Base-by-base conservation (phyloP, 2,329 filamentous ascomycete genomes). In the Rhinocladiella similis region DNA sequence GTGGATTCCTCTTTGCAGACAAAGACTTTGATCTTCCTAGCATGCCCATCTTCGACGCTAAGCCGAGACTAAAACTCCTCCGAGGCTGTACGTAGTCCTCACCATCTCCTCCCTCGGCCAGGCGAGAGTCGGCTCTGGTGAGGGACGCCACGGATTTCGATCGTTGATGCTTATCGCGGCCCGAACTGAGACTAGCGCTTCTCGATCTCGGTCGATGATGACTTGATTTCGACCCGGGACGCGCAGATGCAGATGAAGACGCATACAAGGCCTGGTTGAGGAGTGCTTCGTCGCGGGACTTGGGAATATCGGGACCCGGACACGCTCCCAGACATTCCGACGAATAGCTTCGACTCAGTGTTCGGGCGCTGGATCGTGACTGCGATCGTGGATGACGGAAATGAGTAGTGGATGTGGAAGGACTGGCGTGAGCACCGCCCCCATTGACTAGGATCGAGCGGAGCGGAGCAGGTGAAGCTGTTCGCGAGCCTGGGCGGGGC, bases 251-350 rank as follows among this genome's bases (percentile, higher is more conserved):
- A 25, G 19, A 27, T 29, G 43, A 10, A 25, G 19, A 27, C 16
- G 41, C 22, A n/a, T 22, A 46, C 43, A 46, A 16, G n/a, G 25
- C 20, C 3, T 51, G 56, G 25, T 36, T 50, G 13, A 41, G 18
- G n/a, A 53, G 20, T 10, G 49, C 47, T 20, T 61, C 53, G 12
- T 50, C 56, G 12, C 53, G 53, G 5, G 50, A 52, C 54, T 53
- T 58, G 16, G 53, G 59, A 9, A 61, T 50, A 29, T 59, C 56
- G 1, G 59, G 59, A 2, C 52, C 59, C 7, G 59, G 59, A 53
- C 59, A 61, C 19, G 56, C 27, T 12, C 55, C 55, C 3, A 38
- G 27, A 41, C 56, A 53, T 19, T 61, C 49, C 9, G 27, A 51
- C n/a, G 53, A 52, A 33, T 59, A 59, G 25, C 55, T 56, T 27